Conservation (phyloP, 768 basidiomycete species). For the Serendipita vermifera region DNA sequence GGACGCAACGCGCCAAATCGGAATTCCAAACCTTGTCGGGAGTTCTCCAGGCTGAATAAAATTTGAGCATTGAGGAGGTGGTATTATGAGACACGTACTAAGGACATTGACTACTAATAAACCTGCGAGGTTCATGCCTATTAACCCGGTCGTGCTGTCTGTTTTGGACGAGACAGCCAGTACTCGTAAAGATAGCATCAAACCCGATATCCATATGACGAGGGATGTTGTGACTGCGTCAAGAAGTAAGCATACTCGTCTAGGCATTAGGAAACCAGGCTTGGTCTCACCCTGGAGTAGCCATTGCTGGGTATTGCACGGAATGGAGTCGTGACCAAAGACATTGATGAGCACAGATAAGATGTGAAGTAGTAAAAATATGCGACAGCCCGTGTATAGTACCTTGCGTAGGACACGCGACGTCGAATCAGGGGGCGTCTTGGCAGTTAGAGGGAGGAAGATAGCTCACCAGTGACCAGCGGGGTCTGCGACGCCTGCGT, state of each 20-base stretch:
- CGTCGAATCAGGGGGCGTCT: background rate
- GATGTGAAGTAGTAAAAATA: background rate
- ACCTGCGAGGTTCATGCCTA: background rate
- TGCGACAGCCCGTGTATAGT: background rate
- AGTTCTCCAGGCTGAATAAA: conserved; percentile 4
- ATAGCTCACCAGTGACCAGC: background rate
- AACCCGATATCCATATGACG: background rate
- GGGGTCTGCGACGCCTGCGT: background rate
- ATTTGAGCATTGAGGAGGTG: background rate
- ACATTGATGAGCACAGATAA: background rate
- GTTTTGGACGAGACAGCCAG: background rate
- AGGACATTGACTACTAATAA: background rate
- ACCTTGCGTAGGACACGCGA: background rate
- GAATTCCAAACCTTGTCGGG: background rate
- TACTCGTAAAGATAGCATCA: background rate
- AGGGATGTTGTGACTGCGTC: conserved; percentile 2
- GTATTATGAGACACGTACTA: background rate
- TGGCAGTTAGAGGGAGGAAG: background rate
- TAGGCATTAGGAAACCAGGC: background rate
- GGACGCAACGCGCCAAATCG: background rate
- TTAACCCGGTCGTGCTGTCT: background rate
- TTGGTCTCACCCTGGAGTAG: background rate
- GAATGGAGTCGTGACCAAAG: background rate
- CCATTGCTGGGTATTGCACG: conserved; percentile 4
- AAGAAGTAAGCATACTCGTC: too few relatives aligned